Evolutionary conservation across 371 early-diverging fungal species (phyloP), one percentile per base, ranked within the genome.

Genomic region (Apophysomyces ossiformis): DNA sequence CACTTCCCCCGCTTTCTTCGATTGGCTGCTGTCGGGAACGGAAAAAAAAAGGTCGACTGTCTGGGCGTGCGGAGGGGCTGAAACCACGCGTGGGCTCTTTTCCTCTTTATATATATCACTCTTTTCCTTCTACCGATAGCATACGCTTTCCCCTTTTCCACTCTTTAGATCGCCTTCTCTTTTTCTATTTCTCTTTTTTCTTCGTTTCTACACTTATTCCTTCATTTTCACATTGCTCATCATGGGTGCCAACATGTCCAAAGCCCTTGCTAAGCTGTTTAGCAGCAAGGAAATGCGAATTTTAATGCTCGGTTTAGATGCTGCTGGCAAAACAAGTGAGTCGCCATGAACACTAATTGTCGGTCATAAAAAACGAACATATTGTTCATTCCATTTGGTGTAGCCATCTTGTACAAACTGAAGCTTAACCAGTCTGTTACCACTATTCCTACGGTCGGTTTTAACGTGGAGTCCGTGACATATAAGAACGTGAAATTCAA

Each of bases 281-380:
- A 91, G 93, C 67, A 92, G 88, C 71, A 93, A 90, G 74, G 93
- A 96, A 75, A 89, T 94, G 88, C 92, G 93, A 73, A 90, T 97
- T 64, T 81, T 96, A 11, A 93, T 96, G 89, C 83, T 96, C 39
- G 97, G 97, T 58, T 82, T 95, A 54, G 96, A 97, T 83, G 94
- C 93, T 64, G 93, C 96, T 47, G 97, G 97, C 62, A 97, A 97
- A 84, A 97, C 95, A 66, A 94, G 92, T 87, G 89, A 79, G 80
- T 76, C 78, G 57, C 63, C 7, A 41, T 4, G 5, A 41, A 41
- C 32, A 1, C 32, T 26, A 26, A 26, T 26, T 26, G 2, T 26
- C 32, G 32, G 32, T 26, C 3, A 26, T 26, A 26, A 0, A 26
- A 26, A 26, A 26, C 32, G 32, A 26, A 26, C 32, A 1, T 1